Base-by-base conservation (phyloP, 2,329 filamentous ascomycete species). In the Aspergillus arachidicola region DNA sequence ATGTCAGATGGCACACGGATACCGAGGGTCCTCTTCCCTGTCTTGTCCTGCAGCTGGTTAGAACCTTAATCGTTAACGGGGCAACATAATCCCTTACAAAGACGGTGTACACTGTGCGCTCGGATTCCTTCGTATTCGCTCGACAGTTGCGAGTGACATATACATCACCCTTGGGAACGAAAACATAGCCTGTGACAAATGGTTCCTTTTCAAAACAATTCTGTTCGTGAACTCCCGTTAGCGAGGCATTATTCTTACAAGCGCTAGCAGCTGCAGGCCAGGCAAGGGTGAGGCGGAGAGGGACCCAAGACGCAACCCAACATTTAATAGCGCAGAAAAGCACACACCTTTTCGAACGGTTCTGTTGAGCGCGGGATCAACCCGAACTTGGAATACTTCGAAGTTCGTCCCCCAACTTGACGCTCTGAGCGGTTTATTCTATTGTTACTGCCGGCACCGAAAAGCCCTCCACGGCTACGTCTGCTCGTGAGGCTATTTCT, bases 61-160 rank as follows among this genome's bases (percentile, higher is more conserved):
- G 50, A 30, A 45, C 11, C 28, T 55, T 64, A 57, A 63, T n/a
- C 14, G 30, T 12, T 32, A 30, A 16, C 53, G 21, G 23, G 56
- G 30, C 21, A 54, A 10, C 34, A n/a, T 43, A 10, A 26, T 30
- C 65, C 19, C 73, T 70, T 65, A 80, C 79, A 56, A 76, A 79
- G 61, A 80, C 73, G 4, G 74, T 68, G 56, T 79, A 80, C 23
- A 81, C 75, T 10, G 67, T 61, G 32, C 64, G 66, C 6, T 64
- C 57, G 6, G 70, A 68, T 43, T 74, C 71, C 59, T 78, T 79
- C 12, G 77, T 80, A 30, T 71, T 72, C 34, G 62, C 68, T 26
- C 79, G 76, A 59, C 79, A 81, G 59, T 80, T 71, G 16, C 79
- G 73, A n/a, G 80, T 81, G 19, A 81, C 67, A 65, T 81, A 82